A percentile compares a stretch with the other conserved stretches of the same genome.
Evolutionary conservation across 768 basidiomycete species (phyloP).

Genomic region (Omphalotus guepiniiformis): DNA sequence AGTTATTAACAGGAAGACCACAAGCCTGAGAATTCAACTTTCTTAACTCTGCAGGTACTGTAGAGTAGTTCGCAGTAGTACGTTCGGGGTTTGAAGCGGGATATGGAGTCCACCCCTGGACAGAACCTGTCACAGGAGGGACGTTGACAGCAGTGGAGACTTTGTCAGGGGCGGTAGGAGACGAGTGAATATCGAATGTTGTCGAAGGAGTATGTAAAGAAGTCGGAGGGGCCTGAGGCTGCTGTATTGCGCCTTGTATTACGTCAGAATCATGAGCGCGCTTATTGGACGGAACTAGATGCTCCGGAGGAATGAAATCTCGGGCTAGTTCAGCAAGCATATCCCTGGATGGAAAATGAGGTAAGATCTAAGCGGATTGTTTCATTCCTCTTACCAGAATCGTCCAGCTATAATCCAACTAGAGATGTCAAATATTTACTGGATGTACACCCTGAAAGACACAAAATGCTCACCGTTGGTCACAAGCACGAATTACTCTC

Average conservation of each 20-base stretch:
- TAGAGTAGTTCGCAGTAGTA: too few species aligned
- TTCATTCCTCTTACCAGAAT: neutral
- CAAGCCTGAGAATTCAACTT: too few species aligned
- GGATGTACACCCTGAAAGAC: neutral
- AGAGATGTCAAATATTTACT: neutral
- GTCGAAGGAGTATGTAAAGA: neutral
- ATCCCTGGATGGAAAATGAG: neutral
- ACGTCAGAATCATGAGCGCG: neutral
- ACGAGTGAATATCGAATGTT: neutral
- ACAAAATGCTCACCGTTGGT: neutral
- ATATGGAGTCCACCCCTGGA: too few species aligned
- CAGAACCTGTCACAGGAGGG: too few species aligned
- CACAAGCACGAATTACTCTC: slow-evolving; percentile 10
- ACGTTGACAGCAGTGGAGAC: too few species aligned
- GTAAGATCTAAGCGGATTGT: neutral
- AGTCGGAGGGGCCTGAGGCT: neutral
- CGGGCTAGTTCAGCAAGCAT: slow-evolving; percentile 6
- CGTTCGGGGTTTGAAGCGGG: too few species aligned
- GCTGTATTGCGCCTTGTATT: neutral
- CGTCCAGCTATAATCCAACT: slow-evolving; percentile 9
- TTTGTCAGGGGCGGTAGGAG: too few species aligned
- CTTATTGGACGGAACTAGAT: slow-evolving; percentile 1
- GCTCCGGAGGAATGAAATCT: slow-evolving; percentile 1
- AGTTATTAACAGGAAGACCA: too few species aligned
- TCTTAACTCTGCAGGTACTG: too few species aligned